These are phyloP conservation scores for Nakazawaea anatomiae DNA, from an alignment of 805 yeast genomes.

Conservation along the genomic window DNA sequence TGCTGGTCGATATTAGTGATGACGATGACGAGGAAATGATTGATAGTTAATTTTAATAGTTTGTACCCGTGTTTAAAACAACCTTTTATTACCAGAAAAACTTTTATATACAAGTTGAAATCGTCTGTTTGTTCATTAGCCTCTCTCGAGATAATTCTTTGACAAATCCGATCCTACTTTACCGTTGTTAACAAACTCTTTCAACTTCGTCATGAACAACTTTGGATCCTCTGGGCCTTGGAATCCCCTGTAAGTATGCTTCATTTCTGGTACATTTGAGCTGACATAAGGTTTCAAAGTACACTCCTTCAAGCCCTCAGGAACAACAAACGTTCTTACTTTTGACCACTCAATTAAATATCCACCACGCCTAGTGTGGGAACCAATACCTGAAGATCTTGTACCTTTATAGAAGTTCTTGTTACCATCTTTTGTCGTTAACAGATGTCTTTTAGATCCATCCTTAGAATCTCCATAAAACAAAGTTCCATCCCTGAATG, in stretches of 20 bases:
- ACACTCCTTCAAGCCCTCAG: constrained; percentile 31
- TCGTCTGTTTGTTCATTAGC: constrained; percentile 12
- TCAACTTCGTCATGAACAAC: constrained; percentile 63
- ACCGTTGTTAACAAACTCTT: constrained; percentile 75
- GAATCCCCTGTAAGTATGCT: constrained; percentile 66
- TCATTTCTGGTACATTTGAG: constrained; percentile 62
- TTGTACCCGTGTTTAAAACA: too few relatives aligned
- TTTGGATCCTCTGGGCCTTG: constrained; percentile 73
- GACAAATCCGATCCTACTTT: constrained; percentile 31
- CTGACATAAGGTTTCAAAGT: constrained; percentile 73
- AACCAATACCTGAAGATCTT: constrained; percentile 89
- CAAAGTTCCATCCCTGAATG: constrained; percentile 72
- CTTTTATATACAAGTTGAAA: not conserved
- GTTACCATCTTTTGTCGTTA: constrained; percentile 92
- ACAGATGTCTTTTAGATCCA: constrained; percentile 78
- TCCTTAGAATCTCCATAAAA: constrained; percentile 75
- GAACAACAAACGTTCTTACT: constrained; percentile 88
- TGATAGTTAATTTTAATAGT: not conserved
- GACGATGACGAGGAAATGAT: constrained; percentile 11
- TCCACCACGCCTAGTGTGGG: constrained; percentile 63
- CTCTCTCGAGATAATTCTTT: constrained; percentile 25
- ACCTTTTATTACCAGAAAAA: not conserved
- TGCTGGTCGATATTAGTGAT: constrained; percentile 2
- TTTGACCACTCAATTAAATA: constrained; percentile 77
- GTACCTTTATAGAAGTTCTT: constrained; percentile 95